Conservation (phyloP, 495 filamentous ascomycete species). For the Penicillium canescens region DNA sequence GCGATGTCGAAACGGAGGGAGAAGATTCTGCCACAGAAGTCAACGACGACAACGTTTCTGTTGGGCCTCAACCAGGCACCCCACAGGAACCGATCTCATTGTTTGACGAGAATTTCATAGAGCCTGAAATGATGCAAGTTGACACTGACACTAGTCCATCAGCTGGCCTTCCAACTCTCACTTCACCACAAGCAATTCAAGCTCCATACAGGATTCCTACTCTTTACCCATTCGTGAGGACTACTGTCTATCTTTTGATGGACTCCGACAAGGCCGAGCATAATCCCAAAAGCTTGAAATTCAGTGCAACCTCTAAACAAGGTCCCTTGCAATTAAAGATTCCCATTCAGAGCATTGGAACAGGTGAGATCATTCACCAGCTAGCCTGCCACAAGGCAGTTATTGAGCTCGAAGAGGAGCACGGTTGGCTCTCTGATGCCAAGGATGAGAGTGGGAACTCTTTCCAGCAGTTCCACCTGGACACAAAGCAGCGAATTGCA, state of each 20-base stretch:
- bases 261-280: constrained; percentile 44
- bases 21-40: constrained; percentile 2
- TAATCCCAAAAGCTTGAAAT: constrained; percentile 54
- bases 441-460: constrained; percentile 42
- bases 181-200: constrained; percentile 57
- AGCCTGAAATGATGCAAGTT: constrained; percentile 31
- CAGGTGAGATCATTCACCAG: constrained; percentile 63
- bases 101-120: constrained; percentile 47
- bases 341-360: constrained; percentile 51
- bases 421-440: constrained; percentile 62
- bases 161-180: constrained; percentile 48
- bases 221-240: constrained; percentile 63
- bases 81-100: constrained; percentile 53
- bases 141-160: constrained; percentile 23
- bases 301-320: constrained; percentile 53
- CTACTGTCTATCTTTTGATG: constrained; percentile 63
- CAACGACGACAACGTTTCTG: neutral
- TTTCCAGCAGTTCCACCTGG: constrained; percentile 48
- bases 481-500: constrained; percentile 54
- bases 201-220: constrained; percentile 61
- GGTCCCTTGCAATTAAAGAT: constrained; percentile 62
- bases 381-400: constrained; percentile 68
- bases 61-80: neutral
- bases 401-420: constrained; percentile 65
- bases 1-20: constrained; percentile 40